Percentiles rank a stretch among this genome's conserved stretches.
Evolutionary conservation across 352 stramenopile genomes (phyloP).

Genomic region (Phytophthora chlamydospora): DNA sequence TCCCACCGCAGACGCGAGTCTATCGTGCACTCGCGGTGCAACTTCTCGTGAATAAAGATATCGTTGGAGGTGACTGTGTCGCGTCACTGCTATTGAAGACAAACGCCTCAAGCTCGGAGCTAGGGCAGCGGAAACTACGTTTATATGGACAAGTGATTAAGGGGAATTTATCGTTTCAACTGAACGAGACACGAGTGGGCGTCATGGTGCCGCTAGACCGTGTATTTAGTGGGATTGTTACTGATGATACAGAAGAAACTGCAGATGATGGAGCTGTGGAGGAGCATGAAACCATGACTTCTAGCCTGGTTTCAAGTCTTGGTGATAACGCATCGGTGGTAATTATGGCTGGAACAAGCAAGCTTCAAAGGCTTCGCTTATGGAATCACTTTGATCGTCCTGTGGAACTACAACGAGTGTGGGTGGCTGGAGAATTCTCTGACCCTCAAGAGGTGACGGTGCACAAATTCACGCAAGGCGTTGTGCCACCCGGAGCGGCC

Average conservation of each 20-base stretch:
- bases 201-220: conserved; percentile 30
- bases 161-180: conserved; percentile 35
- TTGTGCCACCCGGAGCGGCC: conserved; percentile 24
- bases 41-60: conserved; percentile 26
- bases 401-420: conserved; percentile 54
- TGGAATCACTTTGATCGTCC: conserved; percentile 51
- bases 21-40: conserved; percentile 41
- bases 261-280: not conserved
- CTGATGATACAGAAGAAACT: conserved; percentile 7
- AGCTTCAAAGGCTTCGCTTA: conserved; percentile 26
- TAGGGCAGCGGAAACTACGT: conserved; percentile 30
- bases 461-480: conserved; percentile 32
- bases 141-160: conserved; percentile 37
- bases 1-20: conserved; percentile 44
- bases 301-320: conserved; percentile 22
- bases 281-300: conserved; percentile 7
- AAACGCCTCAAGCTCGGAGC: conserved; percentile 37
- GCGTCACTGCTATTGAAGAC: conserved; percentile 45
- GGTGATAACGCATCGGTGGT: conserved; percentile 10
- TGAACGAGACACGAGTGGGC: conserved; percentile 43
- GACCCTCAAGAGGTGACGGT: conserved; percentile 34
- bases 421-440: conserved; percentile 23
- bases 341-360: conserved; percentile 30
- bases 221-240: conserved; percentile 18
- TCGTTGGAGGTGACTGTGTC: conserved; percentile 18